Percentiles rank a stretch among this genome's conserved stretches.
Evolutionary conservation across 2,329 filamentous ascomycete genomes (phyloP).

Genomic region (Fusarium pseudocircinatum): DNA sequence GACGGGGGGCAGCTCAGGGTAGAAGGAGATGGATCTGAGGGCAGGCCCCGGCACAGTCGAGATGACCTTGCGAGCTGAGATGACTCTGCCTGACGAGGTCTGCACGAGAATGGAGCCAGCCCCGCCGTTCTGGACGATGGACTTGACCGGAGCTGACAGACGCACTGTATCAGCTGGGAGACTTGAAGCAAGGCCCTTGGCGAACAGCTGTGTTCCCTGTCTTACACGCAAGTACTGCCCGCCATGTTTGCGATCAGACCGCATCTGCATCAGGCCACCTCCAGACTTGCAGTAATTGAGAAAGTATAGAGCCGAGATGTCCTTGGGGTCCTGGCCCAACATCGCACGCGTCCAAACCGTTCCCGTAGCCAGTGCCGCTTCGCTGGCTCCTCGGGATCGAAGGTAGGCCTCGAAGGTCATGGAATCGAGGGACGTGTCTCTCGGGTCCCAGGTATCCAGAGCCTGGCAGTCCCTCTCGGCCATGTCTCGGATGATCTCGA

Average conservation of each 20-base stretch:
- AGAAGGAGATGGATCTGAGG: neutral
- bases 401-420: neutral
- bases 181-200: neutral
- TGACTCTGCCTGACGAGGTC: neutral
- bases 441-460: neutral
- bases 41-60: neutral
- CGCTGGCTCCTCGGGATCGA: neutral
- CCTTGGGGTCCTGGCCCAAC: conserved; percentile 16
- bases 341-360: conserved; percentile 20
- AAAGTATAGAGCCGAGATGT: conserved; percentile 21
- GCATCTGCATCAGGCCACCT: conserved; percentile 16
- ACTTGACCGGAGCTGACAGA: neutral
- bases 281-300: conserved; percentile 20
- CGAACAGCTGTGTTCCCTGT: conserved; percentile 9
- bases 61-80: neutral
- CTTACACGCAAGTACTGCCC: conserved; percentile 16
- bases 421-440: neutral
- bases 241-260: conserved; percentile 20
- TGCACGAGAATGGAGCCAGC: neutral
- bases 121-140: neutral
- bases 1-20: neutral
- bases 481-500: neutral
- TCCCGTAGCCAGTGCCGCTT: neutral
- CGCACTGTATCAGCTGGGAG: neutral
- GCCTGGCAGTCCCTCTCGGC: neutral